A percentile compares a stretch with the other conserved stretches of the same genome.
Evolutionary conservation across 805 yeast species (phyloP).

Genomic region (Barnettozyma sp.): DNA sequence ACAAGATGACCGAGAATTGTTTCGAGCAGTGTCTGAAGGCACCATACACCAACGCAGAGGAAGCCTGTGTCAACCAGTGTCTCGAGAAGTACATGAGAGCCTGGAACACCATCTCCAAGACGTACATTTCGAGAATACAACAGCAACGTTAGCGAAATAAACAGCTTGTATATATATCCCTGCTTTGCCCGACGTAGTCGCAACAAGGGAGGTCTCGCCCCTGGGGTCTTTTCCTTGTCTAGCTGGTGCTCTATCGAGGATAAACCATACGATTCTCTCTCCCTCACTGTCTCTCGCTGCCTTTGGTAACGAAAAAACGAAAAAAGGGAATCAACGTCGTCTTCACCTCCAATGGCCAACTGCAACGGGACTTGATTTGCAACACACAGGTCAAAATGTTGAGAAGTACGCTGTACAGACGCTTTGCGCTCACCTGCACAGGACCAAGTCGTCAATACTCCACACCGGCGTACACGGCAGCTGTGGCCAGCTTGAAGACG

Average conservation of each 20-base stretch:
- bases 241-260: too few species aligned
- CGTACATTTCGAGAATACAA: constrained; percentile 72
- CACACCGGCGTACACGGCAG: constrained; percentile 29
- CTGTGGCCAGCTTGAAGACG: constrained; percentile 31
- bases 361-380: too few species aligned
- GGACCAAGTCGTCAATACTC: constrained; percentile 1
- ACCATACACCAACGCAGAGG: constrained; percentile 56
- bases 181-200: too few species aligned
- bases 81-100: constrained; percentile 83
- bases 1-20: constrained; percentile 80
- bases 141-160: constrained; percentile 25
- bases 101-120: constrained; percentile 78
- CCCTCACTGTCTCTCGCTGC: too few species aligned
- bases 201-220: too few species aligned
- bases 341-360: too few species aligned
- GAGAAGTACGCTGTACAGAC: not conserved
- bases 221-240: too few species aligned
- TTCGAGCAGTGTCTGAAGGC: constrained; percentile 66
- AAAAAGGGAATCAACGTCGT: too few species aligned
- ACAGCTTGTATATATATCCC: constrained; percentile 10
- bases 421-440: not conserved
- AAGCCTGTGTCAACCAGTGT: constrained; percentile 68
- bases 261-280: too few species aligned
- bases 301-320: too few species aligned
- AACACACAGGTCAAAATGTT: not conserved